Evolutionary conservation across 164 flowering plant species (phyloP).

Genomic region (Piper betle): DNA sequence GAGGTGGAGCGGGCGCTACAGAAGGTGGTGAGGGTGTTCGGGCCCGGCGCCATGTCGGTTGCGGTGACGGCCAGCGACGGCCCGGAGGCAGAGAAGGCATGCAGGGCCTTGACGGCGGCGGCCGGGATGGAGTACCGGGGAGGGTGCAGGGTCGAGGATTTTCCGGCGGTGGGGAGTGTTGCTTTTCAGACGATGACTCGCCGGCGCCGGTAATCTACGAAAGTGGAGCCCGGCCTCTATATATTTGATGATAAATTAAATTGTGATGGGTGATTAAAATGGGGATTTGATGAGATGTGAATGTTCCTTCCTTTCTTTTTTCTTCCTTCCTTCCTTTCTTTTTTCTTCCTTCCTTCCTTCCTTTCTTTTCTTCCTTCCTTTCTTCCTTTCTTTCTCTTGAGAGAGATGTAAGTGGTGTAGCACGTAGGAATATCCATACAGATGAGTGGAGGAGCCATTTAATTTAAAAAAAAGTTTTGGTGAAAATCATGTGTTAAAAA

Average conservation of each 20-base stretch:
- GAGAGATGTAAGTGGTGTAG: neutral
- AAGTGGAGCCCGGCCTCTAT: neutral
- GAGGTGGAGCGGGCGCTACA: conserved; percentile 26
- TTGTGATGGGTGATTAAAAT: neutral
- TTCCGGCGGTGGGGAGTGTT: conserved; percentile 55
- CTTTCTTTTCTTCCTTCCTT: neutral
- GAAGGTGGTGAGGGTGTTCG: conserved; percentile 57
- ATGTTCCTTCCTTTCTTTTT: neutral
- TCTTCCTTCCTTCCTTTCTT: neutral
- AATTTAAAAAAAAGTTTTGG: no score
- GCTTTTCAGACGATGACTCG: conserved; percentile 62
- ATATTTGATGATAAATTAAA: neutral
- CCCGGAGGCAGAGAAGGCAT: conserved; percentile 6
- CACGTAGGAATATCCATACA: neutral
- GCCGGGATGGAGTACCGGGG: conserved; percentile 51
- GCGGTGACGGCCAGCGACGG: conserved; percentile 27
- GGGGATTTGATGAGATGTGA: neutral
- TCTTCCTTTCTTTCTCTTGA: neutral
- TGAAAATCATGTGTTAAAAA: no score
- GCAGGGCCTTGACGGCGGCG: conserved; percentile 30
- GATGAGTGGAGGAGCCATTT: neutral
- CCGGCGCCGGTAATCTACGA: conserved; percentile 32
- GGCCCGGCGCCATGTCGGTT: conserved; percentile 62
- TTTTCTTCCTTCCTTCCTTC: neutral
- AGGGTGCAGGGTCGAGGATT: conserved; percentile 32